These are phyloP conservation scores for Botryobasidium botryosum DNA, from an alignment of 768 basidiomycete genomes.

Conservation along the genomic window DNA sequence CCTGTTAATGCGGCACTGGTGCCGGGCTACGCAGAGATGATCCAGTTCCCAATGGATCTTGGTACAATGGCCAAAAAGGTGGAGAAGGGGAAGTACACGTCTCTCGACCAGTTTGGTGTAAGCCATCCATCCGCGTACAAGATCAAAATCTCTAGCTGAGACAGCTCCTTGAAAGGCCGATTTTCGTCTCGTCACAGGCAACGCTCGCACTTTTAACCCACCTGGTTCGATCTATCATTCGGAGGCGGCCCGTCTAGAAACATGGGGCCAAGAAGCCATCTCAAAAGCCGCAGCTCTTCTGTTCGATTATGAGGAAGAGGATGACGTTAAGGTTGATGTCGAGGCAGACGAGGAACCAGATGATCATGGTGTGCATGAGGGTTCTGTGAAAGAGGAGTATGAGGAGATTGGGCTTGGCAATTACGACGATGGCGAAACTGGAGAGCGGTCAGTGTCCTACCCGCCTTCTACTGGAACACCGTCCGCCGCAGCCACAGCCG, in stretches of 20 bases:
- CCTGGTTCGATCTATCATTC: conserved; percentile 54
- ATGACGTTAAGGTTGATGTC: conserved; percentile 13
- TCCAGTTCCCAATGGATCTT: conserved; percentile 84
- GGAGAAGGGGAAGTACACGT: conserved; percentile 54
- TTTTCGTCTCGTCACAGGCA: conserved; percentile 50
- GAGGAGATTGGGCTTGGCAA: too few species aligned
- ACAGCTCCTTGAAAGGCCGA: conserved; percentile 38
- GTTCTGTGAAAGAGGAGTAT: too few species aligned
- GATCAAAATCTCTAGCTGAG: background rate
- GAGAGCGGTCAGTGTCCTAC: too few species aligned
- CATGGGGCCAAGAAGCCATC: conserved; percentile 59
- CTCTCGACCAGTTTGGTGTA: conserved; percentile 65
- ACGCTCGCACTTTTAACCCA: conserved; percentile 64
- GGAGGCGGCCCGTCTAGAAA: conserved; percentile 56
- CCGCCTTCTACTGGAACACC: too few species aligned
- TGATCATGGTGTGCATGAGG: too few species aligned
- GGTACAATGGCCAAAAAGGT: conserved; percentile 75
- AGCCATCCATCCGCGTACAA: conserved; percentile 13
- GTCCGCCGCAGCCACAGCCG: too few species aligned
- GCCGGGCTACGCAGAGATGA: conserved; percentile 44
- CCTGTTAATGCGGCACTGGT: conserved; percentile 48
- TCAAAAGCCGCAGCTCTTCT: conserved; percentile 35
- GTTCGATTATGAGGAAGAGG: conserved; percentile 49
- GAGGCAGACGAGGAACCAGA: too few species aligned
- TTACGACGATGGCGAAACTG: too few species aligned